Evolutionary conservation across 352 stramenopile genomes (phyloP).

Genomic region (Phytophthora cajani): DNA sequence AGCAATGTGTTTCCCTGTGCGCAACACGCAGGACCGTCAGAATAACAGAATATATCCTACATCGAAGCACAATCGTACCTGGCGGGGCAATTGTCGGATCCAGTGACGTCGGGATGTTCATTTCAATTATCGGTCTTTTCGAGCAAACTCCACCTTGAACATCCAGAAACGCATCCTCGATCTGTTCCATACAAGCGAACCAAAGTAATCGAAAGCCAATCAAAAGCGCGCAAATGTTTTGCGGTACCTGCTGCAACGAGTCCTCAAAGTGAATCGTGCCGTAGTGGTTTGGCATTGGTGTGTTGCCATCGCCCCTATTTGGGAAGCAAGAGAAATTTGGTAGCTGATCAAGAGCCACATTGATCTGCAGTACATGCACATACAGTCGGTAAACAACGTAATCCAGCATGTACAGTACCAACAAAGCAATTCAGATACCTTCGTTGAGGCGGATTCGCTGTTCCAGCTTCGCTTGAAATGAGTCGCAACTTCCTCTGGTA

Average conservation of each 20-base stretch:
- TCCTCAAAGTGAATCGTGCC: conserved; percentile 93
- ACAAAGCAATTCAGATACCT: conserved; percentile 39
- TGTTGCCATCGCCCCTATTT: conserved; percentile 61
- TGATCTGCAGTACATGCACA: conserved; percentile 67
- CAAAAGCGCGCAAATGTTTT: background rate
- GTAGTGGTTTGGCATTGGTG: conserved; percentile 79
- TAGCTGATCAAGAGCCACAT: conserved; percentile 82
- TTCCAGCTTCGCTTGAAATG: conserved; percentile 87
- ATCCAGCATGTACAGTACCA: background rate
- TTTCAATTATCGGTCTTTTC: conserved; percentile 87
- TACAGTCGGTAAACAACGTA: background rate
- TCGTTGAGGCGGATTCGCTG: conserved; percentile 81
- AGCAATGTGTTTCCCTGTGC: conserved; percentile 86
- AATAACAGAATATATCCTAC: background rate
- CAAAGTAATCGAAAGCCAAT: background rate
- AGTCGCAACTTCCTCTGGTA: conserved; percentile 62
- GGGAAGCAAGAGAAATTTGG: conserved; percentile 88
- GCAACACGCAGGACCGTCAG: background rate
- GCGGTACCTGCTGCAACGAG: conserved; percentile 58
- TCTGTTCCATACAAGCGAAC: conserved; percentile 43
- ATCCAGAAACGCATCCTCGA: conserved; percentile 90
- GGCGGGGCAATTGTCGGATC: conserved; percentile 78
- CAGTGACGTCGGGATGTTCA: conserved; percentile 91
- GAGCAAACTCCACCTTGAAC: conserved; percentile 74
- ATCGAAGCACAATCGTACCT: conserved; percentile 36